Base-by-base conservation (phyloP, 2,329 filamentous ascomycete genomes). In the Arthrobotrys pseudoclavata region DNA sequence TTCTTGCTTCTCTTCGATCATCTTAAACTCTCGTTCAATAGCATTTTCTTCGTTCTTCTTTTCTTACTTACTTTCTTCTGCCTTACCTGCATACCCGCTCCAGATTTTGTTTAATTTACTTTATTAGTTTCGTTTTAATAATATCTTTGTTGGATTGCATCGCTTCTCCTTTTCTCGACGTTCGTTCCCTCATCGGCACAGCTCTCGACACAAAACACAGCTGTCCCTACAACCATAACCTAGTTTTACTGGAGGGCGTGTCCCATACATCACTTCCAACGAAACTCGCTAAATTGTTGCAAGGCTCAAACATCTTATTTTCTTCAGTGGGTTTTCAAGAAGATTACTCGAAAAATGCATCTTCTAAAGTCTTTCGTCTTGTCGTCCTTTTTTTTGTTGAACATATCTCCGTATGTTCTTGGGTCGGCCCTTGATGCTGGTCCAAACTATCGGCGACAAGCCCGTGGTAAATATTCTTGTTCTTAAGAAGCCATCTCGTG, bases 371-470 rank as follows among this genome's bases (percentile, higher is more conserved):
- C 71, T 9, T 42, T 76, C 20, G 22, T 76, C n/a, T 20, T 75
- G 15, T 75, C 70, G 7, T 69, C 70, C 2, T 24, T 76, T 4
- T 13, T 76, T 34, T 40, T 69, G 57, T 15, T 76, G 20, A 76
- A 48, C 22, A 18, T 40, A 20, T 76, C 57, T 15, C 20, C 29
- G 3, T 20, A 20, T 18, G 71, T 55, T 24, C 37, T 69, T 34
- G 71, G 64, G 9, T 66, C 52, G 9, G 50, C 18, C 13, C 31
- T 34, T 9, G 60, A 64, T 24, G 60, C 24, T 37, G 22, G 42
- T 1, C 29, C 22, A 40, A 69, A 64, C 40, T 60, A 69, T 24
- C 57, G 57, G 42, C 63, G 71, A 40, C 64, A 76, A 15, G 57
- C 64, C 7, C 55, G 71, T 15, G 64, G 71, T 76, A 69, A 71